Conservation (phyloP, 2,329 filamentous ascomycete species). For the Penicillium decumbens region DNA sequence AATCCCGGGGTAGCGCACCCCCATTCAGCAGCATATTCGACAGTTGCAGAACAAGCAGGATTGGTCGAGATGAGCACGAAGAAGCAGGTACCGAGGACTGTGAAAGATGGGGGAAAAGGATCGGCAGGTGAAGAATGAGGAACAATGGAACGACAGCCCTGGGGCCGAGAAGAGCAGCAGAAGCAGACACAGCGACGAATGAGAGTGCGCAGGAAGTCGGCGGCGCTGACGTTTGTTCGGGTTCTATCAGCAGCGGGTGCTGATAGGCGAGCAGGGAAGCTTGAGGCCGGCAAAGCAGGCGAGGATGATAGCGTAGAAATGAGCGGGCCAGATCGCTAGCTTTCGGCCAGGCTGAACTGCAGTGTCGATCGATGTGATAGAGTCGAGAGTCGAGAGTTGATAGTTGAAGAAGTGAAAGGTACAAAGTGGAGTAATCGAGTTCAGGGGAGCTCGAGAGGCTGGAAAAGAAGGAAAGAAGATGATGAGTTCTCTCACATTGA, state of each 20-base stretch:
- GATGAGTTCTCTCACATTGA: neutral
- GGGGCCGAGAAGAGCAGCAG: neutral
- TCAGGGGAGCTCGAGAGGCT: too few relatives aligned
- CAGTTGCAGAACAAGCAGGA: slow-evolving; percentile 4
- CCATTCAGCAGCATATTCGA: slow-evolving; percentile 37
- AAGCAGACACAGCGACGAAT: slow-evolving; percentile 17
- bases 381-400: neutral
- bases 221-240: slow-evolving; percentile 28
- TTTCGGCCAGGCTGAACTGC: slow-evolving; percentile 9
- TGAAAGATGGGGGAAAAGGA: slow-evolving; percentile 6
- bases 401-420: neutral
- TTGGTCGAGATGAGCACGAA: neutral
- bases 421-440: neutral
- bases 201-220: slow-evolving; percentile 9
- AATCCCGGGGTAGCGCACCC: slow-evolving; percentile 36
- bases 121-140: slow-evolving; percentile 6
- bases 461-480: neutral
- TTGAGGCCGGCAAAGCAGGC: neutral
- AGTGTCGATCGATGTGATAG: slow-evolving; percentile 9
- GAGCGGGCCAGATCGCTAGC: slow-evolving; percentile 19
- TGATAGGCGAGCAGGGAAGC: slow-evolving; percentile 13
- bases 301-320: slow-evolving; percentile 5
- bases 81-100: neutral
- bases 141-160: neutral
- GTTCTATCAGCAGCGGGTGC: slow-evolving; percentile 17